Evolutionary conservation across 1,284 basidiomycete genomes (phyloP).

Genomic region (Pholiota adiposa): DNA sequence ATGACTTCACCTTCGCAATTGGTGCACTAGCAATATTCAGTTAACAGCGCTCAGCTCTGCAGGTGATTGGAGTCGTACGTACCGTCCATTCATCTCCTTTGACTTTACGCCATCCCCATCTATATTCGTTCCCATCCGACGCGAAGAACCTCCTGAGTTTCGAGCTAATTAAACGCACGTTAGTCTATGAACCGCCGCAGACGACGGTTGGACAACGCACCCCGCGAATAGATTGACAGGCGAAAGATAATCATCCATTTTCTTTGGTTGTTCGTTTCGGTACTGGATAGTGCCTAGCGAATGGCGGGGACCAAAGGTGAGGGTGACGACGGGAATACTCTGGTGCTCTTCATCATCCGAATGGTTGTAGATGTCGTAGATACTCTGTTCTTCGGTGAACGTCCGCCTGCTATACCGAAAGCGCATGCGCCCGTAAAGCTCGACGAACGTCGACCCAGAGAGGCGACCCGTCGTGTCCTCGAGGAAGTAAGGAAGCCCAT

Average conservation of each 20-base stretch:
- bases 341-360: conserved; percentile 29
- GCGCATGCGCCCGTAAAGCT: conserved; percentile 63
- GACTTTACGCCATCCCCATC: conserved; percentile 53
- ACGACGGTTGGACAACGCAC: conserved; percentile 30
- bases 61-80: conserved; percentile 39
- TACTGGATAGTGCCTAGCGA: conserved; percentile 56
- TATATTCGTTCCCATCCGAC: conserved; percentile 61
- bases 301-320: conserved; percentile 54
- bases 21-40: conserved; percentile 48
- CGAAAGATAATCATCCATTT: conserved; percentile 56
- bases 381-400: conserved; percentile 40
- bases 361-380: conserved; percentile 58
- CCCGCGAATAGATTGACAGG: conserved; percentile 44
- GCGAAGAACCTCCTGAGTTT: conserved; percentile 55
- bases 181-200: conserved; percentile 4
- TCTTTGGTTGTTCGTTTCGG: conserved; percentile 37
- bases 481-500: conserved; percentile 62
- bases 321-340: conserved; percentile 44
- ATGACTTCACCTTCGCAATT: conserved; percentile 54
- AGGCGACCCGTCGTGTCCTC: conserved; percentile 62
- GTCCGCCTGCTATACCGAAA: conserved; percentile 54
- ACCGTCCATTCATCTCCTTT: conserved; percentile 66
- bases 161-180: conserved; percentile 33
- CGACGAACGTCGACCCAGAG: conserved; percentile 58
- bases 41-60: background rate